Evolutionary conservation across 306 rosid genomes (phyloP).

Genomic region (Gillenia trifoliata): DNA sequence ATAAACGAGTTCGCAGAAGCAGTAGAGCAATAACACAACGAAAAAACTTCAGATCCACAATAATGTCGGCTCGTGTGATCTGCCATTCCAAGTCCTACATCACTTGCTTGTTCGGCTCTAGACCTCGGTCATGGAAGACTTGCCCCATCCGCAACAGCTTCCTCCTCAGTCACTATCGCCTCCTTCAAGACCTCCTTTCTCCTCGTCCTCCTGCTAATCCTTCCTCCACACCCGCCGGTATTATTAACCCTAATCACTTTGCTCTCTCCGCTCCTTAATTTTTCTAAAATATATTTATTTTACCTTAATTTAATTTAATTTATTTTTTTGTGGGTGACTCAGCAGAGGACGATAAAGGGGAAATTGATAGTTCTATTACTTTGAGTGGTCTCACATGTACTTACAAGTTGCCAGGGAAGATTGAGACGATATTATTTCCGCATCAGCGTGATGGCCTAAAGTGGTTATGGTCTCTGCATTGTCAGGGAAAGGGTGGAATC

Average conservation of each 20-base stretch:
- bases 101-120: too few species aligned
- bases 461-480: conserved; percentile 94
- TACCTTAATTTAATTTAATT: background rate
- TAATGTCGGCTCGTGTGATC: too few species aligned
- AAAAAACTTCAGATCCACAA: too few species aligned
- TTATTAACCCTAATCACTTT: background rate
- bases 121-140: too few species aligned
- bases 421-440: conserved; percentile 64
- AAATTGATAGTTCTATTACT: conserved; percentile 43
- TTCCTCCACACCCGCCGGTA: conserved; percentile 23
- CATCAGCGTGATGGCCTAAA: conserved; percentile 83
- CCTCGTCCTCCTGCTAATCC: conserved; percentile 39
- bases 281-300: background rate
- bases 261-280: background rate
- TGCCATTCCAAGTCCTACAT: too few species aligned
- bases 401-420: conserved; percentile 55
- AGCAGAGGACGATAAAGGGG: conserved; percentile 10
- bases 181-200: conserved; percentile 66
- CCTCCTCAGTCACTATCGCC: conserved; percentile 49
- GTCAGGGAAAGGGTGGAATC: conserved; percentile 84
- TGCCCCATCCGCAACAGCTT: too few species aligned
- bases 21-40: too few species aligned
- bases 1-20: too few species aligned
- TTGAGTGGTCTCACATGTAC: conserved; percentile 42
- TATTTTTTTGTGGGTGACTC: background rate